Evolutionary conservation across 2,329 filamentous ascomycete genomes (phyloP).

Genomic region (Pezicula rhizophila): DNA sequence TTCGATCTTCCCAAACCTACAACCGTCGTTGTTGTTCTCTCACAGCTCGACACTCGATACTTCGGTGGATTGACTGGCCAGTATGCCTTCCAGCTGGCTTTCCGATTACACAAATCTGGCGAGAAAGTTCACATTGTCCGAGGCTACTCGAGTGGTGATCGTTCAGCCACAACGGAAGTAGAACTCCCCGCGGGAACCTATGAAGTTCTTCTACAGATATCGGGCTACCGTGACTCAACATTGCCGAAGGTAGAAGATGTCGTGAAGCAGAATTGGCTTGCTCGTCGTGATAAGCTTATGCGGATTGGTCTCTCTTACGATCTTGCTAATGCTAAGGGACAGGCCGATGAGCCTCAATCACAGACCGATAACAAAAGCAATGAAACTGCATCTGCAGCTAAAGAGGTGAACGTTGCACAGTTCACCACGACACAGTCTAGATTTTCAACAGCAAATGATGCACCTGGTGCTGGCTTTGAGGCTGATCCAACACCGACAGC

Average conservation of each 20-base stretch:
- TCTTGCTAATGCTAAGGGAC: constrained; percentile 53
- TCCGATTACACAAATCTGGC: constrained; percentile 43
- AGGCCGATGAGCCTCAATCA: constrained; percentile 36
- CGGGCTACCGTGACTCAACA: constrained; percentile 26
- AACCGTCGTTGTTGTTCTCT: constrained; percentile 50
- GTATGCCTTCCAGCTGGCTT: constrained; percentile 42
- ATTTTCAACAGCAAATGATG: background rate
- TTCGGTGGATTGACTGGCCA: constrained; percentile 55
- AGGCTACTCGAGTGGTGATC: constrained; percentile 25
- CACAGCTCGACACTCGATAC: constrained; percentile 57
- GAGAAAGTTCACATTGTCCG: constrained; percentile 55
- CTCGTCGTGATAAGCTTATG: constrained; percentile 47
- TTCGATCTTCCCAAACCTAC: constrained; percentile 47
- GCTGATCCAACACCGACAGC: background rate
- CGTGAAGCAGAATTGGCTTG: constrained; percentile 43
- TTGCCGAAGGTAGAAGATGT: constrained; percentile 27
- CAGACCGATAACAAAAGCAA: background rate
- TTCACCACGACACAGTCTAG: background rate
- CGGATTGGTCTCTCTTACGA: constrained; percentile 56
- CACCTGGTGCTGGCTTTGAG: background rate
- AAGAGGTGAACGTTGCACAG: background rate
- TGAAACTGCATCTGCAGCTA: background rate
- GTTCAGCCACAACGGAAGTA: constrained; percentile 53
- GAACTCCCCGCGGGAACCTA: constrained; percentile 51
- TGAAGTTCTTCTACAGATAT: constrained; percentile 43